These are phyloP conservation scores for Paraconiothyrium brasiliense DNA, from an alignment of 2,329 filamentous ascomycete genomes.

Conservation along the genomic window DNA sequence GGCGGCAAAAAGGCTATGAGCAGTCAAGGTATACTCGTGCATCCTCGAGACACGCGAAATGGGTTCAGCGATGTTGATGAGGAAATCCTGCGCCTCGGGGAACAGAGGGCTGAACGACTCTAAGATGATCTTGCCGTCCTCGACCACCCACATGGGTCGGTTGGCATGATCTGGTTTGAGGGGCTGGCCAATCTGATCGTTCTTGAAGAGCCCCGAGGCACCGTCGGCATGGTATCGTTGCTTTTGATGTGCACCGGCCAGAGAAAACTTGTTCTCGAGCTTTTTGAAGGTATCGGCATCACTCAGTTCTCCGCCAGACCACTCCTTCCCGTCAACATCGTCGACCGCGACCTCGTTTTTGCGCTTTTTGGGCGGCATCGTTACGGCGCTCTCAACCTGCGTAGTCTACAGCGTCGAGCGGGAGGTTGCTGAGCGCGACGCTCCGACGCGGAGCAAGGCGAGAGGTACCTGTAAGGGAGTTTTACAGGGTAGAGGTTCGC, in stretches of 20 bases:
- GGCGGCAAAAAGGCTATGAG: slow-evolving; percentile 93
- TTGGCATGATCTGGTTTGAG: slow-evolving; percentile 90
- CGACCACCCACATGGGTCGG: slow-evolving; percentile 93
- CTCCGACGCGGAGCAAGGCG: slow-evolving; percentile 10
- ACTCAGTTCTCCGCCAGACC: slow-evolving; percentile 48
- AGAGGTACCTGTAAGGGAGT: neutral
- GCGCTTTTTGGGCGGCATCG: slow-evolving; percentile 56
- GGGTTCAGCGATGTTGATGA: slow-evolving; percentile 95
- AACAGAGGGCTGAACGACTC: slow-evolving; percentile 94
- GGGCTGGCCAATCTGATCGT: slow-evolving; percentile 82
- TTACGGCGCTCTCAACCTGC: slow-evolving; percentile 27
- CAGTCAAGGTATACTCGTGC: slow-evolving; percentile 92
- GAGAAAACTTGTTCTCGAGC: slow-evolving; percentile 52
- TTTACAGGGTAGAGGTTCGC: neutral
- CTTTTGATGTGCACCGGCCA: slow-evolving; percentile 29
- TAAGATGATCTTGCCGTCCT: slow-evolving; percentile 84
- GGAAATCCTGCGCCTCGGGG: slow-evolving; percentile 87
- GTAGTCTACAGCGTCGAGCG: slow-evolving; percentile 43
- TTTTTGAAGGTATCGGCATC: slow-evolving; percentile 60
- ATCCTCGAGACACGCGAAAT: slow-evolving; percentile 88
- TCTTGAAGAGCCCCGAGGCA: slow-evolving; percentile 65
- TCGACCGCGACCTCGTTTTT: slow-evolving; percentile 55
- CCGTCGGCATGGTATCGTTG: slow-evolving; percentile 52
- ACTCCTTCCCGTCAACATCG: slow-evolving; percentile 64
- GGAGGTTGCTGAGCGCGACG: slow-evolving; percentile 49